Evolutionary conservation across 495 filamentous ascomycete genomes (phyloP), one percentile per base, ranked within the genome.

Genomic region (Penicillium chermesinum): DNA sequence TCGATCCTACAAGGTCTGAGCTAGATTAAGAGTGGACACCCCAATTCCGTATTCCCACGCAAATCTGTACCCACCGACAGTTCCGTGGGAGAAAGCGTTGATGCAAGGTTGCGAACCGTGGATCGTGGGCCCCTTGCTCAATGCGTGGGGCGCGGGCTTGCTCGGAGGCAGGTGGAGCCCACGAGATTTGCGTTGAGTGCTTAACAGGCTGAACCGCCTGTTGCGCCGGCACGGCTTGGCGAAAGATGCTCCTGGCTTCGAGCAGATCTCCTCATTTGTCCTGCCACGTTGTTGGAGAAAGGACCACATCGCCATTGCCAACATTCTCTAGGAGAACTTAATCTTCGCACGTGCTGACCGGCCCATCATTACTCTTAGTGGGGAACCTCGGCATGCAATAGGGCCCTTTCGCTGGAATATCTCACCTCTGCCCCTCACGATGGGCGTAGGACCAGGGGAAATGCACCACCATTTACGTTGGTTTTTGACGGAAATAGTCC

Each of bases 31-130:
- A 41, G 25, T 48, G 46, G 46, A 17, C 19, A 16, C 44, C 44
- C 35, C 35, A 35, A 34, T 15, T 30, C 25, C 25, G 25, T 37
- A 48, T 22, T 3, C 9, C 30, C 38, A 27, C 25, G 46, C 15
- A 41, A 48, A 41, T 41, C 38, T 2, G 13, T 43, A 10, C 13
- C 41, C 46, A 41, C 25, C 7, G 18, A 40, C 35, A 22, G 46
- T 12, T 19, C 38, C 25, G 13, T 30, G 17, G 25, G 13, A 19
- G n/a, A 38, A 41, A 6, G 37, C 46, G 16, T 9, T 21, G 36
- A 21, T 40, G 14, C 19, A 14, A 10, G 4, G 25, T 30, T 30
- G 25, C 4, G 10, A 30, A 10, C 25, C 25, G 25, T 30, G 25
- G 25, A 30, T 30, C 25, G 25, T 30, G 5, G 25, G 25, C 25